Conservation (phyloP, 352 stramenopile genomes). For the Phytophthora hybrid region DNA sequence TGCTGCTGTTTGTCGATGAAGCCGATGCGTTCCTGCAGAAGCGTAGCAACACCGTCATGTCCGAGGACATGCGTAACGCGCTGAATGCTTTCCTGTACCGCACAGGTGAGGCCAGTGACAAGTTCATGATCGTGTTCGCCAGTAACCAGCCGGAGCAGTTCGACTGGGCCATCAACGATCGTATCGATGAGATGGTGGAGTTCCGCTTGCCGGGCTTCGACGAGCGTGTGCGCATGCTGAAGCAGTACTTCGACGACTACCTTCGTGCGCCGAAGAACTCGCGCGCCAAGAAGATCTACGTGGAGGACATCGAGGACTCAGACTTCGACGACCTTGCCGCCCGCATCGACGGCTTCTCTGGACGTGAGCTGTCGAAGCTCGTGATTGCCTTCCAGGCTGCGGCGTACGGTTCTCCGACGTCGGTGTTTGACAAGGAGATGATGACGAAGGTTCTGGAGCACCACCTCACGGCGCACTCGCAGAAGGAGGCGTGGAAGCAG, state of each 20-base stretch:
- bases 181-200: constrained; percentile 99
- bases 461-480: constrained; percentile 93
- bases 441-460: constrained; percentile 95
- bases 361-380: constrained; percentile 99
- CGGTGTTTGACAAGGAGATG: constrained; percentile 93
- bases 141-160: constrained; percentile 99
- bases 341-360: constrained; percentile 97
- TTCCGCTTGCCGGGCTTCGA: constrained; percentile 95
- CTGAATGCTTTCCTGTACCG: constrained; percentile 99
- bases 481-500: constrained; percentile 95
- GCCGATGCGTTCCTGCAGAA: constrained; percentile 99
- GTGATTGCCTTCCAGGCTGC: constrained; percentile 99
- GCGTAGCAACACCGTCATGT: constrained; percentile 93
- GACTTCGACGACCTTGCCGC: constrained; percentile 94
- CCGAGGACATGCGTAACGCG: constrained; percentile 98
- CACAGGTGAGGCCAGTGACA: constrained; percentile 97
- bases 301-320: constrained; percentile 92
- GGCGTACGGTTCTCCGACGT: constrained; percentile 96
- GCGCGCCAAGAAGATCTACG: constrained; percentile 90
- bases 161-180: constrained; percentile 99
- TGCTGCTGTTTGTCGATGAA: constrained; percentile 99
- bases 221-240: constrained; percentile 97
- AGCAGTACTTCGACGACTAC: constrained; percentile 99
- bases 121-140: constrained; percentile 99
- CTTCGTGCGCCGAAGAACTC: constrained; percentile 91